Conservation (phyloP, 2,329 filamentous ascomycete species). For the Dichotomopilus funicola region DNA sequence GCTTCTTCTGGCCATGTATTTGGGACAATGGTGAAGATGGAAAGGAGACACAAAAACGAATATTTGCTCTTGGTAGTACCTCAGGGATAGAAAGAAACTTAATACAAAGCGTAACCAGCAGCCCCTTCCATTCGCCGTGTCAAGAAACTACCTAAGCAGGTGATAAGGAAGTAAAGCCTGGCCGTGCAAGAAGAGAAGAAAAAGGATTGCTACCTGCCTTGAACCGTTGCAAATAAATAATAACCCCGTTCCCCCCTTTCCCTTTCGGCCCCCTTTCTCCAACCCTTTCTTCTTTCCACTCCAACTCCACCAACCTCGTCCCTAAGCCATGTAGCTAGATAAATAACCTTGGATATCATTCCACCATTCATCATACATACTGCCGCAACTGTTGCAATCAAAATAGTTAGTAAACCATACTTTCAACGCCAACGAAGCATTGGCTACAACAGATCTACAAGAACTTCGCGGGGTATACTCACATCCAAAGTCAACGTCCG, state of each 20-base stretch:
- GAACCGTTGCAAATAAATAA: background rate
- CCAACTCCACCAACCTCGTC: background rate
- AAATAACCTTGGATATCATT: background rate
- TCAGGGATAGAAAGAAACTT: constrained; percentile 1
- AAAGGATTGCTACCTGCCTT: background rate
- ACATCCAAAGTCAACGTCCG: constrained; percentile 92
- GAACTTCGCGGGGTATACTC: constrained; percentile 39
- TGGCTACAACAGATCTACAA: background rate
- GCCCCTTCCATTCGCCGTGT: constrained; percentile 3
- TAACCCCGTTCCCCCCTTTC: background rate
- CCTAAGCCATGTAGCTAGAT: background rate
- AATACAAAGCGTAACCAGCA: constrained; percentile 5
- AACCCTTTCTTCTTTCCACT: background rate
- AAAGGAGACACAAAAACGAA: background rate
- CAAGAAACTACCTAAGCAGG: background rate
- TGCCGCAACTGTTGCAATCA: background rate
- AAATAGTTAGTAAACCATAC: constrained; percentile 8
- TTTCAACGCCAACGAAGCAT: background rate
- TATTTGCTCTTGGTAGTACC: background rate
- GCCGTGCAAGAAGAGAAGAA: background rate
- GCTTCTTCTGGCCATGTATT: background rate
- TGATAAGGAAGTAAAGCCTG: background rate
- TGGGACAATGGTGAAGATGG: background rate
- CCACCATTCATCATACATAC: background rate
- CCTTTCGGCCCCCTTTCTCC: background rate